Evolutionary conservation across 768 basidiomycete species (phyloP), one percentile per base, ranked within the genome.

Genomic region (Sporobolomyces roseus): DNA sequence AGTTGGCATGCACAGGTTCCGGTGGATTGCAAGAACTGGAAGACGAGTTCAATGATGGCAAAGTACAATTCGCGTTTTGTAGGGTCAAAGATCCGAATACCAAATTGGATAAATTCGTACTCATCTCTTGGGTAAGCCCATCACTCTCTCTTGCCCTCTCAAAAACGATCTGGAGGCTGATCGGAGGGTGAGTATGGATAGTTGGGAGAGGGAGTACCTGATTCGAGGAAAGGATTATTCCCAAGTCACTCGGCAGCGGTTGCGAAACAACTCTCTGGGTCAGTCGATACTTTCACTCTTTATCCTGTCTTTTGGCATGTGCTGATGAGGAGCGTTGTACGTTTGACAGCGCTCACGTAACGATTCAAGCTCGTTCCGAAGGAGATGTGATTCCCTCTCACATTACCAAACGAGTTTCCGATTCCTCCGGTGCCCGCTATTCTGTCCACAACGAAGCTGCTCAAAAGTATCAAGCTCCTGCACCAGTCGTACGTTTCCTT

Each of bases 11-110:
- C 19, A 21, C 33, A 2, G 93, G 93, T n/a, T 82, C 81, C 63
- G 89, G 88, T n/a, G 91, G 91, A 1, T 82, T 97, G 16, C 89
- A 93, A 72, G 91, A 92, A 74, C 81, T 98, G 3, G 85, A 90
- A 76, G 93, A 97, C 74, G 93, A 94, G 80, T 98, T 97, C 79
- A 90, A 87, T 48, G 93, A 97, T 78, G 93, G 92, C 66, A 83
- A 89, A 91, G 90, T 62, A 45, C 66, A 68, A 65, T 70, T 56
- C 46, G 67, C 70, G 7, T 70, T 68, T 43, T 59, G n/a, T n/a
- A 64, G 68, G 77, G 16, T 45, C 32, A 59, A 68, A 27, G 66
- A 66, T 49, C 65, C 68, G 33, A 33, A 45, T 89, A 90, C 84
- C 76, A 82, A 87, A 68, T 83, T 98, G 3, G 83, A 87, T 51